Percentiles rank a stretch among this genome's conserved stretches.
These are phyloP conservation scores for Aquanectria penicillioides DNA, from an alignment of 2,329 filamentous ascomycete genomes.

Conservation along the genomic window DNA sequence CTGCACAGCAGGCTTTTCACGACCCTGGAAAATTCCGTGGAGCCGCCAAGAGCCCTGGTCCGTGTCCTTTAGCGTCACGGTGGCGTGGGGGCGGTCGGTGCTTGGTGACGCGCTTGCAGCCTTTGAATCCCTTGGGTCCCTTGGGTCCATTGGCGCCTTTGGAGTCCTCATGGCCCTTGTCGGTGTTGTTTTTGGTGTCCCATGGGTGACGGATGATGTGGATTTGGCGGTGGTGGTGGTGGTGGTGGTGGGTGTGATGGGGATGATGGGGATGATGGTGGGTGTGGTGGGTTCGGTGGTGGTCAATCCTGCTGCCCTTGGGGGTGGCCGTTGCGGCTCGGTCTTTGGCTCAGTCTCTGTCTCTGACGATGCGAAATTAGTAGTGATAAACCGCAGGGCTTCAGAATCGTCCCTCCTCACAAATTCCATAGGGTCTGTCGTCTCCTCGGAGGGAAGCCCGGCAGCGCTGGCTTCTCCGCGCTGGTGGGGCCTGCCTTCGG, in stretches of 20 bases:
- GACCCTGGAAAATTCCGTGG: constrained; percentile 16
- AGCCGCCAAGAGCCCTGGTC: constrained; percentile 31
- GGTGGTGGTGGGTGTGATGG: neutral
- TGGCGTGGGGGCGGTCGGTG: constrained; percentile 31
- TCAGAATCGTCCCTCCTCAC: constrained; percentile 26
- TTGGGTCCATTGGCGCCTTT: neutral
- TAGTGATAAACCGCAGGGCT: constrained; percentile 15
- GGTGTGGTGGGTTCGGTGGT: neutral
- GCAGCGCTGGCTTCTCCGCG: constrained; percentile 23
- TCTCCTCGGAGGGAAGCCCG: constrained; percentile 29
- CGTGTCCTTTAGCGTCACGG: constrained; percentile 35
- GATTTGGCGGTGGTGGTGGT: neutral
- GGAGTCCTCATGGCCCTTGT: neutral
- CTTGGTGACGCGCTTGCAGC: constrained; percentile 14
- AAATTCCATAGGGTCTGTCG: constrained; percentile 12
- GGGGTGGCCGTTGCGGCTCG: neutral
- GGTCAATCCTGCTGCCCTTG: neutral
- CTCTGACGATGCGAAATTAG: constrained; percentile 33
- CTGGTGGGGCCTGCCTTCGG: constrained; percentile 24
- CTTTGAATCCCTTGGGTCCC: neutral
- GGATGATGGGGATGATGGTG: neutral
- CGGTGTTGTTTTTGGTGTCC: neutral
- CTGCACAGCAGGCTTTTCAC: constrained; percentile 12
- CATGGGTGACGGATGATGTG: too few species aligned
- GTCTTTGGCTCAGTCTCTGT: neutral